A percentile compares a stretch with the other conserved stretches of the same genome.
Evolutionary conservation across 352 stramenopile species (phyloP).

Genomic region (Globisporangium splendens): DNA sequence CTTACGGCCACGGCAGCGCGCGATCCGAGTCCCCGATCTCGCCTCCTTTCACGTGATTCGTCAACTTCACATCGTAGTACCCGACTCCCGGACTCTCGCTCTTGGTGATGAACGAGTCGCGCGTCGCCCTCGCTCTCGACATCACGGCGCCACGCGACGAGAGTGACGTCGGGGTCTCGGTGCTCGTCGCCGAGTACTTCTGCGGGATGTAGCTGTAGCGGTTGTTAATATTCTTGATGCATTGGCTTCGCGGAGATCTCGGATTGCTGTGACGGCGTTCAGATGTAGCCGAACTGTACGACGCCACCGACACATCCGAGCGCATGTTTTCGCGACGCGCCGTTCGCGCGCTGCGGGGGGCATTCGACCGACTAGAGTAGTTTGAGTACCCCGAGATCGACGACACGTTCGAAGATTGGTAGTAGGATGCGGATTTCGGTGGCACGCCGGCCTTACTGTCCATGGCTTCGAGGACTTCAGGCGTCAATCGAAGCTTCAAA

Average conservation of each 20-base stretch:
- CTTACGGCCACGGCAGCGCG: constrained; percentile 55
- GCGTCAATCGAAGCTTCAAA: constrained; percentile 45
- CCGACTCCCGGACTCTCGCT: constrained; percentile 67
- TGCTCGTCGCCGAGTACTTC: constrained; percentile 36
- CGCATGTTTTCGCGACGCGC: constrained; percentile 17
- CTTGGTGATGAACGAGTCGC: constrained; percentile 71
- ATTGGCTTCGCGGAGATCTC: constrained; percentile 36
- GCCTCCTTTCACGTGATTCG: constrained; percentile 58
- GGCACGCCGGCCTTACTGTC: constrained; percentile 47
- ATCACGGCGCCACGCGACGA: constrained; percentile 72
- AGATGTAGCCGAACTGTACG: constrained; percentile 50
- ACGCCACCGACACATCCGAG: constrained; percentile 52
- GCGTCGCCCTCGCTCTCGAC: constrained; percentile 49
- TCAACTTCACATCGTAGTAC: constrained; percentile 75
- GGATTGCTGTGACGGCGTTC: constrained; percentile 21
- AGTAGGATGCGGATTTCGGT: constrained; percentile 39
- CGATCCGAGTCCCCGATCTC: constrained; percentile 77
- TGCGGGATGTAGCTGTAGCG: constrained; percentile 72
- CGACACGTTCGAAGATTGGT: constrained; percentile 61
- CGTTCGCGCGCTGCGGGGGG: constrained; percentile 19
- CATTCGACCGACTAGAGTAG: constrained; percentile 32
- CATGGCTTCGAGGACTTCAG: constrained; percentile 56
- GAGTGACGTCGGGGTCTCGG: constrained; percentile 39
- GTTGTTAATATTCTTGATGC: constrained; percentile 49
- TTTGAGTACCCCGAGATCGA: constrained; percentile 63